Evolutionary conservation across 2,329 filamentous ascomycete species (phyloP).

Genomic region (Xylariaceae sp.): DNA sequence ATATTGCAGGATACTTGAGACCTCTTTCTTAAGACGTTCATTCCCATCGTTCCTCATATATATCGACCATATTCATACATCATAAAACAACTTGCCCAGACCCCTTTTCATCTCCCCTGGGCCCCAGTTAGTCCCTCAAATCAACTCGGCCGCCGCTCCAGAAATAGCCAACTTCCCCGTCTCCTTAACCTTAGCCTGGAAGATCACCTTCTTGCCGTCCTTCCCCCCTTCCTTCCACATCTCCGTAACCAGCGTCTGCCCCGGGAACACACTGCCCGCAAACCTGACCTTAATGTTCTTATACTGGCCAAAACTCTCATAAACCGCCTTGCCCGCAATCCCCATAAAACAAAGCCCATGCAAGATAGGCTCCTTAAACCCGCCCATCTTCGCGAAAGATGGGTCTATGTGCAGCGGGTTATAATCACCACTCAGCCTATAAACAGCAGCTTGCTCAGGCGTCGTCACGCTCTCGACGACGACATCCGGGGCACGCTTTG

Average conservation of each 20-base stretch:
- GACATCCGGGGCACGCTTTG: slow-evolving; percentile 71
- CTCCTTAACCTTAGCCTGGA: slow-evolving; percentile 87
- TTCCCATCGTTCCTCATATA: no score
- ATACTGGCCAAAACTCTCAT: slow-evolving; percentile 75
- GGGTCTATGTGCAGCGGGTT: slow-evolving; percentile 98
- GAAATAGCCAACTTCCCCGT: slow-evolving; percentile 86
- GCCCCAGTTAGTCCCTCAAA: slow-evolving; percentile 36
- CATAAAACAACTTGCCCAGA: no score
- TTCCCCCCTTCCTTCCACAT: slow-evolving; percentile 91
- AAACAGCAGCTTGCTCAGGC: slow-evolving; percentile 88
- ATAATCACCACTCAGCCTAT: slow-evolving; percentile 88
- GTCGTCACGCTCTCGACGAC: slow-evolving; percentile 82
- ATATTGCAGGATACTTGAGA: no score
- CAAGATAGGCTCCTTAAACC: slow-evolving; percentile 90
- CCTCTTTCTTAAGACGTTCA: no score
- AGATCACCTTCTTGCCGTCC: slow-evolving; percentile 62
- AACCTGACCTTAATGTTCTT: slow-evolving; percentile 93
- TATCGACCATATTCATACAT: no score
- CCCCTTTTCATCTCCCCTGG: no score
- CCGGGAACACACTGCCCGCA: slow-evolving; percentile 77
- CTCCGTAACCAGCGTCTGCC: slow-evolving; percentile 86
- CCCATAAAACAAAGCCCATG: slow-evolving; percentile 97
- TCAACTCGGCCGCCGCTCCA: slow-evolving; percentile 71
- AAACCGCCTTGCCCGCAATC: slow-evolving; percentile 84
- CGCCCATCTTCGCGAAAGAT: slow-evolving; percentile 87